Evolutionary conservation across 2,329 filamentous ascomycete genomes (phyloP), one percentile per base, ranked within the genome.

Genomic region (Clonostachys chloroleuca): DNA sequence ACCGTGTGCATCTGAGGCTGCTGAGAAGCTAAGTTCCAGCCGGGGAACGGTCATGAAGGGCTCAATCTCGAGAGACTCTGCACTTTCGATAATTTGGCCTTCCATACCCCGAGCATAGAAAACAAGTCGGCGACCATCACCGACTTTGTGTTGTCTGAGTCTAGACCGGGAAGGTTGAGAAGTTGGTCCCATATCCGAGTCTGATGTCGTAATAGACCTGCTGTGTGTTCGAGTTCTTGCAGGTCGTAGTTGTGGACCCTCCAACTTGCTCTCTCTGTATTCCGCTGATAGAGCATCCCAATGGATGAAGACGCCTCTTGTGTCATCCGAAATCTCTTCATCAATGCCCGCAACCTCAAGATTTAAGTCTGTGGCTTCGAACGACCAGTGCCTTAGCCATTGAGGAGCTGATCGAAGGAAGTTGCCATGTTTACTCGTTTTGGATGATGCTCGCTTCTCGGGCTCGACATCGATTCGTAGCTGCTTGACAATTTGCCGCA

Each of bases 311-410:
- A 95, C 77, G 16, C 94, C 94, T 18, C 90, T 82, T 13, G 87
- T 87, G 47, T 92, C 83, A 41, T 85, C 80, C 0, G 92, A 95
- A 34, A 97, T 89, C 17, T 85, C 82, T 43, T 85, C 76, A 59
- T 99, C 95, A 18, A 94, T 75, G 3, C 94, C 94, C 16, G 94
- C 94, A 46, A 97, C 80, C 63, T 99, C 92, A 44, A 95, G 74
- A 56, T 89, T 94, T 58, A 96, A 91, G 52, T 96, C 90, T 5
- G 87, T 87, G 2, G 89, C 91, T 61, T 96, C 89, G 6, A 99
- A 75, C 47, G 89, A 85, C 52, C 91, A 86, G 51, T 92, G 84
- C 36, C 92, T 68, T 7, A 99, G 75, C 94, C 94, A 99, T 3
- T 80, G 66, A 1, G 94, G 95, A 51, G 96, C 67, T 18, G 80